Evolutionary conservation across 208 protist species (phyloP).

Genomic region (Herpetomonas samuelpessoai): DNA sequence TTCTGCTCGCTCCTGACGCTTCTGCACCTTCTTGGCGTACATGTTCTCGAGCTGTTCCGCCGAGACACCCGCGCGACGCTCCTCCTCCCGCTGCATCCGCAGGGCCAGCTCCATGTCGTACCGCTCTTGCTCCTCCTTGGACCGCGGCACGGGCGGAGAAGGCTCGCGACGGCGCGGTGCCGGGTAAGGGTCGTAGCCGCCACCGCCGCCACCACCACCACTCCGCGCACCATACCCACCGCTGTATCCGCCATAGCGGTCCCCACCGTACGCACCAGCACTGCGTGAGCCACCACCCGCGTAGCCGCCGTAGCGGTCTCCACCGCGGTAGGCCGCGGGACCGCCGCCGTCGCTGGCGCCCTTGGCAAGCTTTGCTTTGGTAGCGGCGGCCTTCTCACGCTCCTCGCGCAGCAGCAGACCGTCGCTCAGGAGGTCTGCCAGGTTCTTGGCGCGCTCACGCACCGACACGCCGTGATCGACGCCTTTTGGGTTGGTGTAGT

Average conservation of each 20-base stretch:
- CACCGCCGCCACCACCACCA: constrained; percentile 4
- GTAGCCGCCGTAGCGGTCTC: constrained; percentile 22
- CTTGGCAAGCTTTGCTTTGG: constrained; percentile 60
- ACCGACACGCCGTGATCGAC: constrained; percentile 88
- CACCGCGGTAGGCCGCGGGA: constrained; percentile 19
- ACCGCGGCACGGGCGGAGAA: constrained; percentile 24
- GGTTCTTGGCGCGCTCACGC: constrained; percentile 78
- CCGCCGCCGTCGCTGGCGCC: constrained; percentile 35
- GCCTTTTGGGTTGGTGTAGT: constrained; percentile 84
- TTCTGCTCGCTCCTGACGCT: constrained; percentile 21
- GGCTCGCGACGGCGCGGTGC: not conserved
- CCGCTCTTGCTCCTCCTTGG: constrained; percentile 82
- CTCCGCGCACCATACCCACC: not conserved
- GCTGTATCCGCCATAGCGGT: constrained; percentile 12
- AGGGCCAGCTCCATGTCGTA: constrained; percentile 83
- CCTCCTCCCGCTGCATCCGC: constrained; percentile 85
- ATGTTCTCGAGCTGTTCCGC: constrained; percentile 66
- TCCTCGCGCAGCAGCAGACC: constrained; percentile 73
- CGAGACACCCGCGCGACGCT: constrained; percentile 62
- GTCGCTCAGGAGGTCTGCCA: constrained; percentile 81
- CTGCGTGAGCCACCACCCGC: constrained; percentile 15
- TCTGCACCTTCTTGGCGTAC: constrained; percentile 46
- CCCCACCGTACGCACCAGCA: constrained; percentile 11
- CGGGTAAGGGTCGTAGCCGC: constrained; percentile 17
- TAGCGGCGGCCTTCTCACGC: constrained; percentile 63